Base-by-base conservation (phyloP, 192 early-diverging fungal species). In the Rhizophagus sp. region DNA sequence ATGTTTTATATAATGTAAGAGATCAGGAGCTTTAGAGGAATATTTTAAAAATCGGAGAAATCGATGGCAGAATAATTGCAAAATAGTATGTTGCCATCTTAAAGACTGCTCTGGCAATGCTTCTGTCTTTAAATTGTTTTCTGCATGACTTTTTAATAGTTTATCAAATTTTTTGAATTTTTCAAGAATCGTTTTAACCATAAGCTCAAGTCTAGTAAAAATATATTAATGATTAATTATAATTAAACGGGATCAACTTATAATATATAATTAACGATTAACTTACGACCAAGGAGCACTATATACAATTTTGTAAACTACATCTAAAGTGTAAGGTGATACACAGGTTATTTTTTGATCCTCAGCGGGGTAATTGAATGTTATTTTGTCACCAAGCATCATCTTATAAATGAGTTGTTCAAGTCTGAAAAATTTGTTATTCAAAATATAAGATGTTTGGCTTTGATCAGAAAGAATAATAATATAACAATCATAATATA, bases 291-390 rank as follows among this genome's bases (percentile, higher is more conserved):
- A 92, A 47, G 94, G 94, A 63, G 92, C 88, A 79, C 89, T 92
- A 79, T 92, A 91, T n/a, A 93, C 79, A 41, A 94, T 78, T 75
- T 92, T 93, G 77, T 93, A 95, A 47, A 94, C 89, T n/a, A 92
- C 90, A 75, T 95, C 94, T 13, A 94, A 83, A 2, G 91, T 89
- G 76, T 91, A 88, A 25, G 94, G 94, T 33, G 94, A 92, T 39
- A 92, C 90, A 63, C 93, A 94, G 2, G 84, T 88, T 61, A 90
- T 87, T 25, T 83, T 78, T 41, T 79, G 44, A 10, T 36, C 39
- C 5, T 33, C 13, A 17, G 44, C 39, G 8, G 69, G 62, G 19
- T 1, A 39, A 7, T 19, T 27, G 17, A n/a, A 66, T 75, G 88
- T 85, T 47, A 91, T 90, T 36, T 88, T 89, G 41, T 80, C 89